Evolutionary conservation across 2,329 filamentous ascomycete species (phyloP), one percentile per base, ranked within the genome.

Genomic region (Phialocephala subalpina): DNA sequence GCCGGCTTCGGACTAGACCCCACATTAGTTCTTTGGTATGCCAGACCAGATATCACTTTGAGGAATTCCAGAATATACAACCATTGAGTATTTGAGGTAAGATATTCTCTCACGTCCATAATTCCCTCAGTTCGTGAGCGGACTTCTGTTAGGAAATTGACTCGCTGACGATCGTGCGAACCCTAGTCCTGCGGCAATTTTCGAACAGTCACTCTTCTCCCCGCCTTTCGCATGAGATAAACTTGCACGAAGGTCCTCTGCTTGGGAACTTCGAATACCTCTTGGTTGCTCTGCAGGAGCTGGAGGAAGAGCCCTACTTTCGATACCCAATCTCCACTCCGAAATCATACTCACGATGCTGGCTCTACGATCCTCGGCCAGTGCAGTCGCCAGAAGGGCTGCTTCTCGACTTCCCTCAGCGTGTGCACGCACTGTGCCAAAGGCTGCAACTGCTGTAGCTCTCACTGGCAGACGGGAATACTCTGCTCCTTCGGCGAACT

Each of bases 301-400:
- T 73, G 68, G 69, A 70, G 64, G 67, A 70, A 69, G 68, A 64
- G 52, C 45, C 59, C 36, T 18, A 45, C 38, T 33, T 38, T 42
- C 33, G 18, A 27, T 11, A 18, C 20, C 33, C 29, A 62, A 65
- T 72, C 69, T 71, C 72, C 67, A 59, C 70, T 73, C 70, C 60
- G 49, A 68, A 29, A 65, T n/a, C 29, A 60, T n/a, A 57, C 16
- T 64, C 67, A 59, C 67, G 45, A 78, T 78, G 76, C 67, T 77
- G 65, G 74, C 74, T 67, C 70, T 77, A 68, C 74, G 74, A 62
- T 74, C 72, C 40, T 69, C 73, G 33, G 73, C 73, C 42, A 68
- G 72, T 57, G 68, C 69, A 18, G 74, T 74, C 29, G 74, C 73
- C 65, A 72, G 75, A 62, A 70, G 74, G 64, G 71, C 70, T 57